Conservation (phyloP, 768 basidiomycete genomes). For the Lyophyllum shimeji region DNA sequence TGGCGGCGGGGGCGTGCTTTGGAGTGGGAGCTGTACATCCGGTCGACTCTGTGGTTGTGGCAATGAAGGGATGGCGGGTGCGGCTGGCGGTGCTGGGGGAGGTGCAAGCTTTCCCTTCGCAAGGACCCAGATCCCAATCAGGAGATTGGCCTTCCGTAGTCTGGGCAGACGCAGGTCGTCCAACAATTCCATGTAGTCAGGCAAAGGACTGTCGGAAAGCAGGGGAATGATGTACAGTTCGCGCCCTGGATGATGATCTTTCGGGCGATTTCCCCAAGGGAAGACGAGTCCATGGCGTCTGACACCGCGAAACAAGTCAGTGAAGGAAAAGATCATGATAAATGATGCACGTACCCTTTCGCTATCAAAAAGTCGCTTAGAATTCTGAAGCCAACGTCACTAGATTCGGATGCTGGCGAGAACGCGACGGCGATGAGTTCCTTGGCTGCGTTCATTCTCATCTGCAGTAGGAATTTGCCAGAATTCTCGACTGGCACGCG, state of each 20-base stretch:
- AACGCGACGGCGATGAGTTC: slow-evolving; percentile 82
- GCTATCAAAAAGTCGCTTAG: slow-evolving; percentile 66
- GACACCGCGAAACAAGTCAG: slow-evolving; percentile 18
- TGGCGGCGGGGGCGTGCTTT: slow-evolving; percentile 15
- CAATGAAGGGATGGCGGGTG: slow-evolving; percentile 19
- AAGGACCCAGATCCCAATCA: slow-evolving; percentile 85
- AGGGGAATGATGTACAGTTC: slow-evolving; percentile 88
- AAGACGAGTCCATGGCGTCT: slow-evolving; percentile 88
- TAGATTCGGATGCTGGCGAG: slow-evolving; percentile 45
- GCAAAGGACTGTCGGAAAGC: slow-evolving; percentile 60
- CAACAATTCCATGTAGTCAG: slow-evolving; percentile 83
- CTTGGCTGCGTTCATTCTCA: slow-evolving; percentile 71
- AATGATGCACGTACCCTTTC: slow-evolving; percentile 59
- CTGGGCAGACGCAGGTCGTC: slow-evolving; percentile 74
- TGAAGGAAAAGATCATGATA: not conserved
- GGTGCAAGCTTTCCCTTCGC: slow-evolving; percentile 73
- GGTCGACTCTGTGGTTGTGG: slow-evolving; percentile 17
- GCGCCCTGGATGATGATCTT: slow-evolving; percentile 74
- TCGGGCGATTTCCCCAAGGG: slow-evolving; percentile 78
- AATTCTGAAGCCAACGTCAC: slow-evolving; percentile 54
- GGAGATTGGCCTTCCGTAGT: slow-evolving; percentile 57
- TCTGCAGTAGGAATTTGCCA: slow-evolving; percentile 75
- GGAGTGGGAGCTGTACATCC: slow-evolving; percentile 13
- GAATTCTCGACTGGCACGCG: slow-evolving; percentile 80
- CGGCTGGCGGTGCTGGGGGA: slow-evolving; percentile 26